Evolutionary conservation across 1,139 yeast species (phyloP).

Genomic region (Taiozyma sp.): DNA sequence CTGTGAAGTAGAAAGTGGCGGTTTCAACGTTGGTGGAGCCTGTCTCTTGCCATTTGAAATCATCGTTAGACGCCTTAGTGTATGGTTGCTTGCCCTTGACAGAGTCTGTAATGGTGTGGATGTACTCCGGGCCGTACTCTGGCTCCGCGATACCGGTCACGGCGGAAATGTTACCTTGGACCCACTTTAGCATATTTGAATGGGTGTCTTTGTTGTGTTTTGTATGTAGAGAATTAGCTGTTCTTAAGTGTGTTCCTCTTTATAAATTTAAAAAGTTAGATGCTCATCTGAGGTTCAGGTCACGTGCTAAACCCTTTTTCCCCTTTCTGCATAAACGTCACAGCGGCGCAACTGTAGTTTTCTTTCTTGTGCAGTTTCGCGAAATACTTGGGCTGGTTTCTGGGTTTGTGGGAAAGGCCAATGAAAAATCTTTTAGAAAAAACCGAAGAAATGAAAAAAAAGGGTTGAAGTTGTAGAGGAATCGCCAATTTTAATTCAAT

Average conservation of each 20-base stretch:
- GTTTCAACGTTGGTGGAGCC: constrained; percentile 90
- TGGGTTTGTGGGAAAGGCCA: neutral
- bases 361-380: neutral
- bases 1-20: constrained; percentile 81
- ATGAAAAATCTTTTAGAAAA: neutral
- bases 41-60: constrained; percentile 74
- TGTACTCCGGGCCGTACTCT: constrained; percentile 89
- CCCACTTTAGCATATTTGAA: constrained; percentile 67
- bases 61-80: constrained; percentile 52
- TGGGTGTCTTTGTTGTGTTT: neutral
- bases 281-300: neutral
- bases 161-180: constrained; percentile 83
- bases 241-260: neutral
- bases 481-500: neutral
- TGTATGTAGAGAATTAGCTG: neutral
- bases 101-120: constrained; percentile 72
- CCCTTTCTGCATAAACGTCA: neutral
- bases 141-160: constrained; percentile 98
- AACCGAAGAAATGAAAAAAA: neutral
- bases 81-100: constrained; percentile 52
- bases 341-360: neutral
- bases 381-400: neutral
- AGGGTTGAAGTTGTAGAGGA: neutral
- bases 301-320: neutral
- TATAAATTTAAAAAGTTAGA: too few species aligned